Conservation (phyloP, 176 grass and related monocot species). For the Triticum urartu region DNA sequence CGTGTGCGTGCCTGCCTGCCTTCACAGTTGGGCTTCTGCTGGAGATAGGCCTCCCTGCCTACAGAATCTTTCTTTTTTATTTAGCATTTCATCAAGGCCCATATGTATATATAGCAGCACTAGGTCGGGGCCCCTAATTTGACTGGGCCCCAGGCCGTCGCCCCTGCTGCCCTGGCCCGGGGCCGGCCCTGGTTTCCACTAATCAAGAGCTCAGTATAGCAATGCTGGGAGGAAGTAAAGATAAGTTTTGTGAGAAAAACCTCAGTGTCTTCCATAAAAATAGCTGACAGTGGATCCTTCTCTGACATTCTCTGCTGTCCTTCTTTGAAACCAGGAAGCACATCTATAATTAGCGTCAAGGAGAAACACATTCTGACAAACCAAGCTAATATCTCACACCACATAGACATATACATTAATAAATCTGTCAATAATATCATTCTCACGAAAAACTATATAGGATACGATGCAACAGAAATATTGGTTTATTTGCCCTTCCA, state of each 20-base stretch:
- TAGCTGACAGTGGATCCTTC: constrained; percentile 66
- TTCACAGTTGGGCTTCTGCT: no score
- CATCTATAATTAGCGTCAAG: constrained; percentile 11
- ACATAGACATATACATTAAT: background rate
- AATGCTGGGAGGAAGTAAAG: background rate
- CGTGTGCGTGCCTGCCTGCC: no score
- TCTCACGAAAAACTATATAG: background rate
- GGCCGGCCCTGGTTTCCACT: no score
- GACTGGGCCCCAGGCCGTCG: no score
- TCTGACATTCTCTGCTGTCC: constrained; percentile 92
- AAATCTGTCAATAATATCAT: background rate
- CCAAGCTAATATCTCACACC: background rate
- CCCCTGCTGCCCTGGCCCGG: no score
- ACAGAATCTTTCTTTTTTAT: no score
- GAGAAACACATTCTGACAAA: background rate
- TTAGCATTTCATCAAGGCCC: no score
- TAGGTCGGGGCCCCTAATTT: no score
- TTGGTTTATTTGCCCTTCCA: constrained; percentile 79
- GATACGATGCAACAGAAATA: constrained; percentile 94
- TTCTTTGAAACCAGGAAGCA: constrained; percentile 86
- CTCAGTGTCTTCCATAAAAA: constrained; percentile 91
- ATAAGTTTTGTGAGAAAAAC: constrained; percentile 5
- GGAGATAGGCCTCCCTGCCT: no score
- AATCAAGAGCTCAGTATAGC: background rate
- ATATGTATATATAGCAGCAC: no score